These are phyloP conservation scores for Nevesoporus exiguus DNA, from an alignment of 768 basidiomycete species.

Conservation along the genomic window DNA sequence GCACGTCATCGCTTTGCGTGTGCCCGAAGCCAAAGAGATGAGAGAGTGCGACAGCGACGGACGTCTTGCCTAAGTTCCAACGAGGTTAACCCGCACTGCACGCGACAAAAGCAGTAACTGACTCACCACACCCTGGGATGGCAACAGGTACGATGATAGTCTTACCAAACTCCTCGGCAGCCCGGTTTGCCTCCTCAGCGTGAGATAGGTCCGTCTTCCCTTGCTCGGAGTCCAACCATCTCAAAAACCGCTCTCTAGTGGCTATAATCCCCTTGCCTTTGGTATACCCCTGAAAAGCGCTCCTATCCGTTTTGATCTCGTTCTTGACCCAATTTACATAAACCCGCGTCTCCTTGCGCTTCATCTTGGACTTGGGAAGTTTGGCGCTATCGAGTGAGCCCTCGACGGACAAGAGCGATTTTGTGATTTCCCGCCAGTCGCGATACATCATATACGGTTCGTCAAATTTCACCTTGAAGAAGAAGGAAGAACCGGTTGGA, in stretches of 20 bases:
- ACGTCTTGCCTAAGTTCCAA: slow-evolving; percentile 71
- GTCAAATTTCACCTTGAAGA: slow-evolving; percentile 99
- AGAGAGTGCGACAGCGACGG: slow-evolving; percentile 72
- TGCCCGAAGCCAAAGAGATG: slow-evolving; percentile 86
- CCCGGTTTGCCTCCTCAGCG: slow-evolving; percentile 15
- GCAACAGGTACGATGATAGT: slow-evolving; percentile 87
- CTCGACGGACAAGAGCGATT: slow-evolving; percentile 53
- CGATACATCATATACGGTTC: slow-evolving; percentile 99
- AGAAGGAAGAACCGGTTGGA: slow-evolving; percentile 77
- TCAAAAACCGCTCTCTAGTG: slow-evolving; percentile 74
- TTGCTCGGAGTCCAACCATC: slow-evolving; percentile 55
- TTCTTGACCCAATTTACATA: slow-evolving; percentile 83
- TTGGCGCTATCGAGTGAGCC: slow-evolving; percentile 30
- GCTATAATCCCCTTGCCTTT: slow-evolving; percentile 84
- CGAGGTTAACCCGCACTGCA: not conserved
- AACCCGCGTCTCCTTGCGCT: slow-evolving; percentile 68
- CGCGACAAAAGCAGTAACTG: not conserved
- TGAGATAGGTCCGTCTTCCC: slow-evolving; percentile 37
- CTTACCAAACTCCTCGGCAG: slow-evolving; percentile 48
- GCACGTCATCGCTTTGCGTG: slow-evolving; percentile 90
- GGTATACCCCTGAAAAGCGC: slow-evolving; percentile 57
- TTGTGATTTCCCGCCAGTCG: slow-evolving; percentile 94
- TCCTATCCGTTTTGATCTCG: slow-evolving; percentile 63
- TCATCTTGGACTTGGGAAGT: slow-evolving; percentile 65
- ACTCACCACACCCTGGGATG: slow-evolving; percentile 87